Evolutionary conservation across 805 yeast species (phyloP), one percentile per base, ranked within the genome.

Genomic region (Suhomyces sp.): DNA sequence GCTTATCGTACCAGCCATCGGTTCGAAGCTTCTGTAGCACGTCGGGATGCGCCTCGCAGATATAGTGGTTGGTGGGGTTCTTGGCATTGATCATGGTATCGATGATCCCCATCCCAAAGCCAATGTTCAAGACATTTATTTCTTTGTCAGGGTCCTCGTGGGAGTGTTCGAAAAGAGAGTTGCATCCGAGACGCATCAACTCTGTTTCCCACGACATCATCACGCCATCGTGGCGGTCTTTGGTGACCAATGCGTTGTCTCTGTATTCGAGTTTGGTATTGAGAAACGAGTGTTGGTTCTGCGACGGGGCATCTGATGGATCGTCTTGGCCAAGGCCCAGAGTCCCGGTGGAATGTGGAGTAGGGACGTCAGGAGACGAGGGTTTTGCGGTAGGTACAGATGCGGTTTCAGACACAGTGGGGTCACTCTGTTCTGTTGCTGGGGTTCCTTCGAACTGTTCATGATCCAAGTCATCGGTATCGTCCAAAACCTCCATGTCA

Each of bases 151-250:
- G 23, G 23, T 11, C 7, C 10, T 7, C 11, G 11, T 8, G 11
- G 23, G 10, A 11, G 17, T 9, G 16, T 29, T 62, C 67, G 54
- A 82, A 80, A n/a, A 91, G 55, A 0, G 91, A 65, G 21, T 83
- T 79, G 36, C 95, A 83, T 1, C 95, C 95, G 11, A 81, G 69
- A 34, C 72, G 66, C 98, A 90, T 90, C 37, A 90, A 68, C 14
- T 79, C 76, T 4, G 78, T 72, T 56, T 90, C 98, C 98, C 98
- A 90, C 48, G 83, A 83, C 98, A 90, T 90, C 98, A 90, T 90
- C 2, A 90, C 97, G 12, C 96, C 98, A 51, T 90, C 97, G 30
- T 74, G 69, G 33, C 81, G 66, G 16, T 77, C 81, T 40, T 77
- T 70, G 1, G 97, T 91, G 17, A 87, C 65, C 17, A 90, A 66